These are phyloP conservation scores for Moniliella sp. DNA, from an alignment of 1,284 basidiomycete species.

Conservation along the genomic window DNA sequence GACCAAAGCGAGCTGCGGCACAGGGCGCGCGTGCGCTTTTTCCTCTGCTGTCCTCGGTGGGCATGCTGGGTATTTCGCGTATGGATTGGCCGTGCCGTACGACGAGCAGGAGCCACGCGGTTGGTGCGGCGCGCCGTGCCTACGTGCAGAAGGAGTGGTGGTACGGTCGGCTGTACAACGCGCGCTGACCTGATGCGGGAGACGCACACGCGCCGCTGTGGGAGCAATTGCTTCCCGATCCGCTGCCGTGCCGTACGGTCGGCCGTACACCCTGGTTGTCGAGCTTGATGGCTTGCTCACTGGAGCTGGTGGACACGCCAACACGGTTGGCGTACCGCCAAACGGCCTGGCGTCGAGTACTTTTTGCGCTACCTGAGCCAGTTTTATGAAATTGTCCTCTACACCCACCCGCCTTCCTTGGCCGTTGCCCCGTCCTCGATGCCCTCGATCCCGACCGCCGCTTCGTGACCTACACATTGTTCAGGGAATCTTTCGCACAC, in stretches of 20 bases:
- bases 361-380: slow-evolving; percentile 88
- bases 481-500: too few relatives aligned
- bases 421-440: slow-evolving; percentile 68
- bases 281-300: slow-evolving; percentile 81
- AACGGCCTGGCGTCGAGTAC: slow-evolving; percentile 81
- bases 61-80: too few relatives aligned
- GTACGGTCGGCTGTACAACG: too few relatives aligned
- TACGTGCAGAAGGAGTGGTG: too few relatives aligned
- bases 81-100: too few relatives aligned
- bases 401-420: slow-evolving; percentile 71
- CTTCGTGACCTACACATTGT: slow-evolving; percentile 68
- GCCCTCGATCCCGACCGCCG: slow-evolving; percentile 83
- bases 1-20: too few relatives aligned
- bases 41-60: too few relatives aligned
- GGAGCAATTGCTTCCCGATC: slow-evolving; percentile 70
- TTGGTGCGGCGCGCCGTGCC: too few relatives aligned
- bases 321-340: slow-evolving; percentile 37
- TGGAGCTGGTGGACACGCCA: slow-evolving; percentile 55
- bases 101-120: too few relatives aligned
- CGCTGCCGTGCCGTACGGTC: too few relatives aligned
- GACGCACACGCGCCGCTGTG: slow-evolving; percentile 56
- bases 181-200: too few relatives aligned
- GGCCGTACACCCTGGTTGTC: slow-evolving; percentile 73
- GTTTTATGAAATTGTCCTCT: slow-evolving; percentile 91
- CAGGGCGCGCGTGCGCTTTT: too few relatives aligned